Conservation (phyloP, 2,329 filamentous ascomycete species). For the Diaporthe nobilis region DNA sequence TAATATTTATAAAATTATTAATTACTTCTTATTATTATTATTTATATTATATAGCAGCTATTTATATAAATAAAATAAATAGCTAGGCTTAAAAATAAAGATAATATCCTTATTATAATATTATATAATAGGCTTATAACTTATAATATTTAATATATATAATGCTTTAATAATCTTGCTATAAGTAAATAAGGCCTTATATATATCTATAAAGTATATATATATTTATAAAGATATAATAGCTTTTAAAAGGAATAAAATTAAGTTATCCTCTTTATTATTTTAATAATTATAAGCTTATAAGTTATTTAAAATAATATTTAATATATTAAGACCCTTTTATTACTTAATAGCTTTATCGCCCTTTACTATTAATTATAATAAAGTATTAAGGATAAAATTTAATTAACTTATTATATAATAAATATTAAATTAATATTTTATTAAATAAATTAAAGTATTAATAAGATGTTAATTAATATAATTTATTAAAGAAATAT, state of each 20-base stretch:
- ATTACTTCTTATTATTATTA: background rate
- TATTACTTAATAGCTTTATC: background rate
- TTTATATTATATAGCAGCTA: background rate
- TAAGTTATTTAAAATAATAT: background rate
- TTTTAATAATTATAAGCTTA: background rate
- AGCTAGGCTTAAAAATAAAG: background rate
- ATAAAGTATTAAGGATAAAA: background rate
- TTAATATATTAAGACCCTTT: background rate
- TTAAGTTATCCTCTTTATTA: background rate
- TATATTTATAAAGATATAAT: no score
- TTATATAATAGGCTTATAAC: background rate
- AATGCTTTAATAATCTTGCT: no score
- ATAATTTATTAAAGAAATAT: no score
- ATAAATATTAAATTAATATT: background rate
- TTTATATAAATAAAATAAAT: background rate
- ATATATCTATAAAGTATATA: no score
- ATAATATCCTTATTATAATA: background rate
- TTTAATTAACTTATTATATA: background rate
- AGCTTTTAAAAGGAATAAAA: background rate
- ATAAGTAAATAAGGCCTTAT: no score
- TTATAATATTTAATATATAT: no score
- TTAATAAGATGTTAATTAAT: no score
- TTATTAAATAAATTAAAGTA: no score
- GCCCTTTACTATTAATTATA: background rate
- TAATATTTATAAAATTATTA: background rate